phyloP scores from a whole-genome alignment of 108 stramenopile genomes.

The Tribonema minus region DNA sequence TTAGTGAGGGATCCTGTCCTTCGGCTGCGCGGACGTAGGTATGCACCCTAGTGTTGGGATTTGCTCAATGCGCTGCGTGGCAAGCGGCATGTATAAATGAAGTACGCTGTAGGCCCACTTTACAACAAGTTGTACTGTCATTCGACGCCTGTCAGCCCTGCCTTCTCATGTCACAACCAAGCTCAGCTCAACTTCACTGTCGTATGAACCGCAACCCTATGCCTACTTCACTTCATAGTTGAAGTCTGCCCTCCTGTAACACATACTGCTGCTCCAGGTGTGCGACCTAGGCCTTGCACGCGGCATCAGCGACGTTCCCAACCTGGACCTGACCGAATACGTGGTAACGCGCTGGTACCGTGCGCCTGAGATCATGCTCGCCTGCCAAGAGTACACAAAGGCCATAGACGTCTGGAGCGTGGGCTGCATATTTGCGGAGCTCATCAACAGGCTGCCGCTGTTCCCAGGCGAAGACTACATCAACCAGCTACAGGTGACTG shows the following conservation, averaged over 20 bases:
- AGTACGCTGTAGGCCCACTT: too few relatives aligned
- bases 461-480: constrained; percentile 99
- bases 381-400: constrained; percentile 58
- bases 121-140: too few relatives aligned
- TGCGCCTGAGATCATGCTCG: constrained; percentile 68
- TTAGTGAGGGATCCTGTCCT: too few relatives aligned
- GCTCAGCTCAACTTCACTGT: too few relatives aligned
- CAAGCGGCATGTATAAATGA: too few relatives aligned
- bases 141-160: too few relatives aligned
- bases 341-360: constrained; percentile 70
- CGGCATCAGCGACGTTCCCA: too few relatives aligned
- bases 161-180: too few relatives aligned
- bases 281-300: constrained; percentile 32
- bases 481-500: constrained; percentile 70
- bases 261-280: constrained; percentile 7
- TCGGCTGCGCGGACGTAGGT: too few relatives aligned
- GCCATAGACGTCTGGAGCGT: constrained; percentile 59
- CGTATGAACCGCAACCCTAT: not conserved
- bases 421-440: constrained; percentile 98
- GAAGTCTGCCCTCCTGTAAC: not conserved
- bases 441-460: constrained; percentile 81
- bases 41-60: too few relatives aligned
- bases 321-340: constrained; percentile 62
- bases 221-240: not conserved
- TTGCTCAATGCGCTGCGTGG: too few relatives aligned